A percentile compares a stretch with the other conserved stretches of the same genome.
phyloP scores from a whole-genome alignment of 2,329 filamentous ascomycete species.

The Neonectria punicea region DNA sequence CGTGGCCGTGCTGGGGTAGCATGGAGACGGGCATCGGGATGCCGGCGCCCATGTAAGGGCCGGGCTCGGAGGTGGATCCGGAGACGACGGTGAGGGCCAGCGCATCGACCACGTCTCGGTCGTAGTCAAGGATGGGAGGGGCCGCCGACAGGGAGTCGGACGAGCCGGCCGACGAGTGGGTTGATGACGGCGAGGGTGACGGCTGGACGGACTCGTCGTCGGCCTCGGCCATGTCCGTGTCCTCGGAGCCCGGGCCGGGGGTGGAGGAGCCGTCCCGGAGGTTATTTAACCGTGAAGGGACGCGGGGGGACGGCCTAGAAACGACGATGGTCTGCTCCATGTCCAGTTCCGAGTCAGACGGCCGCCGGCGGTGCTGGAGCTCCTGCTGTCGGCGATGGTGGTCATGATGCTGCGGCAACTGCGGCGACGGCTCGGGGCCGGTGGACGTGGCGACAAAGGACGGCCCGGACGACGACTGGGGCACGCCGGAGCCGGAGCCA shows the following conservation, averaged over 20 bases:
- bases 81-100: conserved; percentile 32
- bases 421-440: conserved; percentile 13
- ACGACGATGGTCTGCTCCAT: conserved; percentile 20
- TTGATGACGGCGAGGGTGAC: conserved; percentile 34
- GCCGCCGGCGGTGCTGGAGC: conserved; percentile 18
- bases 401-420: conserved; percentile 10
- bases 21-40: conserved; percentile 45
- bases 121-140: conserved; percentile 24
- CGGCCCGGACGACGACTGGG: conserved; percentile 20
- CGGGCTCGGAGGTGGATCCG: conserved; percentile 14
- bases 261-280: conserved; percentile 31
- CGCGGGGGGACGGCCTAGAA: conserved; percentile 13
- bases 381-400: conserved; percentile 18
- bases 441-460: conserved; percentile 31
- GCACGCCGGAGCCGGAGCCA: conserved; percentile 19
- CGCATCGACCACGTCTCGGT: conserved; percentile 34
- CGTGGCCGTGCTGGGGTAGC: conserved; percentile 45
- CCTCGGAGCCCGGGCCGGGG: conserved; percentile 31
- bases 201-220: conserved; percentile 35
- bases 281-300: conserved; percentile 15
- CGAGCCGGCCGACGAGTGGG: conserved; percentile 31
- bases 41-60: conserved; percentile 25
- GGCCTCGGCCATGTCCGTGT: conserved; percentile 39
- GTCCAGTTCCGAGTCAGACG: conserved; percentile 28
- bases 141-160: conserved; percentile 26